phyloP scores from a whole-genome alignment of 2,329 filamentous ascomycete species.

The Colletotrichum sp. region DNA sequence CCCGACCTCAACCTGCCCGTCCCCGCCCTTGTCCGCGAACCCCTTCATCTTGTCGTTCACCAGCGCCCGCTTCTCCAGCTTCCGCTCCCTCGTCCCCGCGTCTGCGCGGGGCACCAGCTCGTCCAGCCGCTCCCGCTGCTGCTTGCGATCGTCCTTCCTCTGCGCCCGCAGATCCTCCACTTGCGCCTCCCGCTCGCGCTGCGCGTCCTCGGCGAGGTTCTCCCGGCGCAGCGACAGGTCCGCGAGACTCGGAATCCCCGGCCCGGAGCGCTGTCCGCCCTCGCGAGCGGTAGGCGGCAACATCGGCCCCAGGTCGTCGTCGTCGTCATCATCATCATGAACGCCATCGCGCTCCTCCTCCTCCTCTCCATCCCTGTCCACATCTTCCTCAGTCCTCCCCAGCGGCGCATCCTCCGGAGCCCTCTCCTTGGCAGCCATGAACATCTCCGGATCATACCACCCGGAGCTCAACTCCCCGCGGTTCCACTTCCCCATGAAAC shows the following conservation, averaged over 20 bases:
- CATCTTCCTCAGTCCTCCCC: neutral
- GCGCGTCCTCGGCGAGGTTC: constrained; percentile 53
- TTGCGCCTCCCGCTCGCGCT: constrained; percentile 47
- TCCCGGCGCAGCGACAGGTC: constrained; percentile 72
- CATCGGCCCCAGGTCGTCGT: constrained; percentile 65
- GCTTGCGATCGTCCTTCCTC: constrained; percentile 67
- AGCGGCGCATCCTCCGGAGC: neutral
- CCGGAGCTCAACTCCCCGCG: constrained; percentile 83
- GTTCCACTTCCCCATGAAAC: constrained; percentile 93
- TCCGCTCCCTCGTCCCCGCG: constrained; percentile 80
- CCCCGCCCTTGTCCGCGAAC: constrained; percentile 64
- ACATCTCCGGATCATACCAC: constrained; percentile 88
- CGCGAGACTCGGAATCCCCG: constrained; percentile 72
- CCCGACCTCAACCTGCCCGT: constrained; percentile 55
- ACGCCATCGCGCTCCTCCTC: constrained; percentile 26
- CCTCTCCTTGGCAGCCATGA: constrained; percentile 44
- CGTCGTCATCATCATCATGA: constrained; percentile 55
- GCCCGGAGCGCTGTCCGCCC: constrained; percentile 42
- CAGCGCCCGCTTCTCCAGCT: constrained; percentile 83
- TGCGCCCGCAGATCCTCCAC: constrained; percentile 61
- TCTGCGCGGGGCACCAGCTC: constrained; percentile 85
- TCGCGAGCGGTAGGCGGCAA: constrained; percentile 28
- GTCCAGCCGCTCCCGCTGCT: constrained; percentile 76
- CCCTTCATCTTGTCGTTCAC: constrained; percentile 74
- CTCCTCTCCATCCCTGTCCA: constrained; percentile 21